Evolutionary conservation across 1,284 basidiomycete species (phyloP), one percentile per base, ranked within the genome.

Genomic region (Tilletia indica): DNA sequence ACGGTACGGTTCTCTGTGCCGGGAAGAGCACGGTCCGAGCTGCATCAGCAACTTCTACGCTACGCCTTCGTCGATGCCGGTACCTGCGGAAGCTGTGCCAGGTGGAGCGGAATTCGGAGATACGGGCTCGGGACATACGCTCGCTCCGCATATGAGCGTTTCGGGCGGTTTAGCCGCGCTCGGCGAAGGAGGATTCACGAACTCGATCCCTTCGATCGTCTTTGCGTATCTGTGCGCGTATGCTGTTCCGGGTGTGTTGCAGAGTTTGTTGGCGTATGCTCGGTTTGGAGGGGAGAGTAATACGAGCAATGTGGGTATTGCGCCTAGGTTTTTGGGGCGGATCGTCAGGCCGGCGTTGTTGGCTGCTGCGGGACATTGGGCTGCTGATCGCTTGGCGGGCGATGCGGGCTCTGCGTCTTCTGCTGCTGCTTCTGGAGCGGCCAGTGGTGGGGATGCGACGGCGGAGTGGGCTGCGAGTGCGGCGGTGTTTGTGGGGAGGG

Each of bases 21-120:
- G 97, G 69, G 97, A 99, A 83, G 97, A 99, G 83, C 96, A 98
- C 84, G 91, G 92, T 64, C 91, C 93, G 0, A 91, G 84, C 71
- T 97, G 95, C 83, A 87, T 88, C 71, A 90, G 93, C 68, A 94
- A 93, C 0, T 97, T 95, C 86, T 95, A 92, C 83, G 87, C 89
- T 38, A 12, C 38, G 4, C 34, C 36, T 34, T 39, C 36, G 42
- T 14, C 42, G 9, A 14, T 14, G 42, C 42, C 42, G 42, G 42
- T 45, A 45, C 42, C 42, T 14, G 31, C 34, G 14, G 21, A 19
- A 34, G 34, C 16, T 63, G 58, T 36, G 25, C n/a, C 58, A 19
- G 58, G 58, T 34, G 58, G 34, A 3, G 36, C 3, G 12, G 36
- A 64, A 36, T 25, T 25, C 38, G 61, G 36, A n/a, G 61, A 64